Base-by-base conservation (phyloP, 495 filamentous ascomycete genomes). In the Hyaloscypha hepaticicola region DNA sequence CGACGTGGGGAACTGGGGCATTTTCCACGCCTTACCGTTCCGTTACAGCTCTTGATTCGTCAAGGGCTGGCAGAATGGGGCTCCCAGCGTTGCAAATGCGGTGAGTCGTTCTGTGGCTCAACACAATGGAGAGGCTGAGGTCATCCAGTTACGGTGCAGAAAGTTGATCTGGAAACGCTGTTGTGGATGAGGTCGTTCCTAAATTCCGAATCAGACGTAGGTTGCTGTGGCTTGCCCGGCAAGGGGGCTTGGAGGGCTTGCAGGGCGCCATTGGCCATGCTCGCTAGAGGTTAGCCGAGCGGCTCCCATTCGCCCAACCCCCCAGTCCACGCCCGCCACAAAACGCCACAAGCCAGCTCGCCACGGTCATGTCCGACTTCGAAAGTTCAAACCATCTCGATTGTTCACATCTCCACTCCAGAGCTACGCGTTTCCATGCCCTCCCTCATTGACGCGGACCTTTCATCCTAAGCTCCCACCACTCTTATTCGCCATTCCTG, bases 61-160 rank as follows among this genome's bases (percentile, higher is more conserved):
- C 49, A 14, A 45, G 1, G 16, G 38, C 11, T 45, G 7, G 16
- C 0, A 19, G 12, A 19, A 45, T 9, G 38, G 38, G 38, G 11
- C 19, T 45, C 38, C 19, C 38, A 16, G 38, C 38, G 38, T 45
- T 45, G 38, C 3, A 45, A 45, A 48, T 56, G 50, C 64, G 57
- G 64, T 66, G 49, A 60, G 45, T 34, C 21, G 33, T 21, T 0
- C 5, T 27, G 50, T 38, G 33, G 33, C 34, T 55, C 48, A 29
- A 24, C 19, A 26, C 16, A 19, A 2, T 5, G 33, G 41, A 55
- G 26, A 29, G 29, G 7, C 16, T 29, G 28, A 4, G 28, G 63
- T 28, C 51, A 57, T 49, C 58, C 64, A 61, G 64, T 66, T 55
- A 61, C 50, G 64, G 58, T 61, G 64, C 64, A 21, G 48, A 55